phyloP scores from a whole-genome alignment of 371 early-diverging fungal species.

The Choanephora cucurbitarum region DNA sequence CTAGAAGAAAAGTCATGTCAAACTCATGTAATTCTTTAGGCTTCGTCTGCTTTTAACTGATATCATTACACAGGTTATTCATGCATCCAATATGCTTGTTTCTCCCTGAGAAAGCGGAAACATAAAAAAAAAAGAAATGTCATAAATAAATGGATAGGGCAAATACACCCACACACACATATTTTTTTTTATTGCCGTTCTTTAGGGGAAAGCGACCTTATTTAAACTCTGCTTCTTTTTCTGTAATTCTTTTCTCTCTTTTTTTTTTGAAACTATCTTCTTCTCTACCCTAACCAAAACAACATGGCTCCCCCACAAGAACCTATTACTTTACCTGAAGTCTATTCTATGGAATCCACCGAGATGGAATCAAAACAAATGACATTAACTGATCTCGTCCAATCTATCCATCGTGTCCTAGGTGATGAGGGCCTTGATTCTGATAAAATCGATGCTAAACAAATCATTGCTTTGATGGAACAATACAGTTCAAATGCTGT shows the following conservation, averaged over 20 bases:
- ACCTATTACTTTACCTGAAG: slow-evolving; percentile 14
- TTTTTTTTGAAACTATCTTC: too few species aligned
- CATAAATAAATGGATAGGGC: too few species aligned
- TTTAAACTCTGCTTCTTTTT: not conserved
- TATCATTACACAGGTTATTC: too few species aligned
- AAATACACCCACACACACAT: too few species aligned
- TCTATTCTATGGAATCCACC: not conserved
- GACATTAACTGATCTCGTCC: slow-evolving; percentile 15
- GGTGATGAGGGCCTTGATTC: slow-evolving; percentile 47
- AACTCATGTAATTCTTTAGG: not conserved
- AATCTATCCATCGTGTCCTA: slow-evolving; percentile 27
- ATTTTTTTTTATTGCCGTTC: too few species aligned
- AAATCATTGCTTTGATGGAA: slow-evolving; percentile 66
- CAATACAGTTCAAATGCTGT: slow-evolving; percentile 59
- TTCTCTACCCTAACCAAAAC: too few species aligned
- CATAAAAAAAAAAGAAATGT: too few species aligned
- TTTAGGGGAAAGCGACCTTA: too few species aligned
- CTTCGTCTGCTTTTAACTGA: not conserved
- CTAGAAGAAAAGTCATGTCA: too few species aligned
- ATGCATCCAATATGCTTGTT: too few species aligned
- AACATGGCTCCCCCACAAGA: slow-evolving; percentile 35
- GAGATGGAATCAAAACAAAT: slow-evolving; percentile 8
- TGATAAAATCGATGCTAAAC: slow-evolving; percentile 58
- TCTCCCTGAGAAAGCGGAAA: too few species aligned
- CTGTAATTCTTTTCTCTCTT: slow-evolving; percentile 10